phyloP scores from a whole-genome alignment of 2,329 filamentous ascomycete genomes.

The Monosporascus ibericus region DNA sequence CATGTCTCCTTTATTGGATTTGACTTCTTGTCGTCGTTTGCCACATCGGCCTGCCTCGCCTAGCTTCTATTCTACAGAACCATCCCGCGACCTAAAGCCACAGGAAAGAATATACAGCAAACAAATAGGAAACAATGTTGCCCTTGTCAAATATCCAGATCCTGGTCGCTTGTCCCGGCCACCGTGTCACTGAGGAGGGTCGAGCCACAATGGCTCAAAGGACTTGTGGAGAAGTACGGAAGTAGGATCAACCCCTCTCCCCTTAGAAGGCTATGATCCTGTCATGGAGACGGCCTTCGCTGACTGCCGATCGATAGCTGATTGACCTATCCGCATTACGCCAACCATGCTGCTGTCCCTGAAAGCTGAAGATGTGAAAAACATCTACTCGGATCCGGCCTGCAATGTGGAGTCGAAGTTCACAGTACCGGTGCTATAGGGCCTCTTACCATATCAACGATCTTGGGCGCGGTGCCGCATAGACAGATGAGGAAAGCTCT shows the following conservation, averaged over 20 bases:
- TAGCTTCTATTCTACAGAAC: no score
- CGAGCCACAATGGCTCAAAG: conserved; percentile 17
- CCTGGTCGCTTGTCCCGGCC: conserved; percentile 7
- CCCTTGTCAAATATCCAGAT: neutral
- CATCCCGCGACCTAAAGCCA: no score
- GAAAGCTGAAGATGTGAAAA: conserved; percentile 26
- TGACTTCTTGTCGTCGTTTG: no score
- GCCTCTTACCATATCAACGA: conserved; percentile 26
- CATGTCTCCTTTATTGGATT: no score
- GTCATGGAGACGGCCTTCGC: neutral
- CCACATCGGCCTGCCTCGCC: no score
- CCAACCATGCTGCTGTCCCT: conserved; percentile 32
- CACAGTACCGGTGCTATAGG: conserved; percentile 29
- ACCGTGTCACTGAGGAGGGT: conserved; percentile 11
- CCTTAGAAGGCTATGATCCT: neutral
- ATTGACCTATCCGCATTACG: conserved; percentile 30
- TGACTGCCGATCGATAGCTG: conserved; percentile 1
- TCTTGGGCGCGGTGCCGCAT: conserved; percentile 26
- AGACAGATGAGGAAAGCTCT: conserved; percentile 29
- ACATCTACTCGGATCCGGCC: conserved; percentile 33
- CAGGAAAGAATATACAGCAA: no score
- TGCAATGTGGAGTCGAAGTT: conserved; percentile 28
- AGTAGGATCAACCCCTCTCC: neutral
- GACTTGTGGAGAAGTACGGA: conserved; percentile 16
- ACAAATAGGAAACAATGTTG: neutral